Conservation (phyloP, 768 basidiomycete genomes). For the Suillus brevipes region DNA sequence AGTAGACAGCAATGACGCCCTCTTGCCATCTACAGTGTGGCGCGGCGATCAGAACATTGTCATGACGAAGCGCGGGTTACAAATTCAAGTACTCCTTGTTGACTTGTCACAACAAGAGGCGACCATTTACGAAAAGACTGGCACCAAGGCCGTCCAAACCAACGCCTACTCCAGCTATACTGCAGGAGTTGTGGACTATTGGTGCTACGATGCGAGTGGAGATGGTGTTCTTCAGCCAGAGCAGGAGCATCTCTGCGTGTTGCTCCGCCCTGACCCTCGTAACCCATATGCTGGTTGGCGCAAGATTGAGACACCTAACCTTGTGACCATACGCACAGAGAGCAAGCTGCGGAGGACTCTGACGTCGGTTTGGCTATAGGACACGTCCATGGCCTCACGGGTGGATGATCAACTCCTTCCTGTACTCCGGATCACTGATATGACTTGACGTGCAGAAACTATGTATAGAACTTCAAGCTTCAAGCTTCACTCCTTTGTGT, state of each 20-base stretch:
- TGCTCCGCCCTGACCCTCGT: conserved; percentile 29
- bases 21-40: conserved; percentile 11
- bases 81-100: conserved; percentile 26
- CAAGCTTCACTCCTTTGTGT: neutral
- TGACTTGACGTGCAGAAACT: neutral
- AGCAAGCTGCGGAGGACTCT: conserved; percentile 17
- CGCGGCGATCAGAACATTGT: conserved; percentile 29
- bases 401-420: neutral
- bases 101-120: conserved; percentile 20
- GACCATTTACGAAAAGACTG: conserved; percentile 20
- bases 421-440: neutral
- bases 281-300: conserved; percentile 29
- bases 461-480: neutral
- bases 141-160: neutral
- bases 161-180: conserved; percentile 24
- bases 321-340: conserved; percentile 25
- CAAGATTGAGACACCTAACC: conserved; percentile 27
- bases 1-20: neutral
- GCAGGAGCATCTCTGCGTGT: conserved; percentile 31
- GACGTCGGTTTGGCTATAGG: conserved; percentile 27
- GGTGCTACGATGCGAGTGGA: conserved; percentile 33
- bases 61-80: conserved; percentile 35
- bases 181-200: conserved; percentile 31
- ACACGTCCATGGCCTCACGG: neutral
- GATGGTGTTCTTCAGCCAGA: conserved; percentile 20